Conservation (phyloP, 1,139 yeast genomes). For the Geotrichum europaeum region DNA sequence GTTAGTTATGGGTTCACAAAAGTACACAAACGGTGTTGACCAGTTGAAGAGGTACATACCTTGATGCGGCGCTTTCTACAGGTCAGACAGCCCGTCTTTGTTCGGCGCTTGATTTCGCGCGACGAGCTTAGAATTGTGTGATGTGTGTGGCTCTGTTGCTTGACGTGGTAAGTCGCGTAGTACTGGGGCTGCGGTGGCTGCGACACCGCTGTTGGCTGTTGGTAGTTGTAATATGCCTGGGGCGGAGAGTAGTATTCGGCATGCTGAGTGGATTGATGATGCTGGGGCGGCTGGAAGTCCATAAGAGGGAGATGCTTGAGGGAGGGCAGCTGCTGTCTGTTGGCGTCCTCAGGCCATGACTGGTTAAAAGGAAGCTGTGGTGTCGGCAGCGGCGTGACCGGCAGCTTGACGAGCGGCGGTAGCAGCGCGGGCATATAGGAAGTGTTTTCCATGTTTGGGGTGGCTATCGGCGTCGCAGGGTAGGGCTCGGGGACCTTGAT, state of each 20-base stretch:
- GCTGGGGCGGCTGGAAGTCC: not conserved
- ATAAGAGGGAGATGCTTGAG: not conserved
- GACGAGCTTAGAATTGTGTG: slow-evolving; percentile 8
- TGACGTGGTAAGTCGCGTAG: not conserved
- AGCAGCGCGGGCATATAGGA: not conserved
- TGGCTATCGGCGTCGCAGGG: not conserved
- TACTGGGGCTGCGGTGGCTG: not conserved
- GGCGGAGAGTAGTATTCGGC: slow-evolving; percentile 3
- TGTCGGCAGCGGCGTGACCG: not conserved
- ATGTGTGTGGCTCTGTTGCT: not conserved
- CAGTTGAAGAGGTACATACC: slow-evolving; percentile 11
- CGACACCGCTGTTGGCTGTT: too few species aligned
- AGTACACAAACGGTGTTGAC: not conserved
- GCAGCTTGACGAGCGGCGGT: not conserved
- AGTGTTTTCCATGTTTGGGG: not conserved
- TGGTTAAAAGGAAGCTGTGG: not conserved
- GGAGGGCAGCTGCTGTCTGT: not conserved
- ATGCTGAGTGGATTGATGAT: not conserved
- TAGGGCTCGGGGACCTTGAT: not conserved
- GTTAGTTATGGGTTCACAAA: slow-evolving; percentile 29
- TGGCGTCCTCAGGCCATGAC: not conserved
- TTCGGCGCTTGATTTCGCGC: slow-evolving; percentile 38
- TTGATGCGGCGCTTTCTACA: slow-evolving; percentile 62
- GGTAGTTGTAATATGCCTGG: not conserved
- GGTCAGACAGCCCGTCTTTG: slow-evolving; percentile 71